Percentiles rank a stretch among this genome's conserved stretches.
These are phyloP conservation scores for Madurella mycetomatis DNA, from an alignment of 2,329 filamentous ascomycete species.

Conservation along the genomic window DNA sequence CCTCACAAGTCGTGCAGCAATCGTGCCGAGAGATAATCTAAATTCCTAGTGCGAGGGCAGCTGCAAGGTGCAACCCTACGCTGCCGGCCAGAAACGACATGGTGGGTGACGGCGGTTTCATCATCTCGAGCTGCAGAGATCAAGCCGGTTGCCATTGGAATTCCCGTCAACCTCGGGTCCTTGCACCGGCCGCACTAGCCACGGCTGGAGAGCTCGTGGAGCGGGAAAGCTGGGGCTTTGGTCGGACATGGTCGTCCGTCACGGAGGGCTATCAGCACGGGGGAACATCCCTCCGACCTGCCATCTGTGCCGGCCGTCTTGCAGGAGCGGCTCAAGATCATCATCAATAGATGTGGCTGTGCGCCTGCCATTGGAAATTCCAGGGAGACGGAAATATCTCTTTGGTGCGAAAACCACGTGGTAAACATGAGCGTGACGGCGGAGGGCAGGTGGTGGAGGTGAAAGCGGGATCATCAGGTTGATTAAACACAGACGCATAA, in stretches of 20 bases:
- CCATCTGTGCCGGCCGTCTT: neutral
- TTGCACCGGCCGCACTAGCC: neutral
- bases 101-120: neutral
- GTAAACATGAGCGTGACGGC: neutral
- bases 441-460: neutral
- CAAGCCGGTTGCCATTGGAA: neutral
- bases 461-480: no score
- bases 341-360: slow-evolving; percentile 16
- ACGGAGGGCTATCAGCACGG: slow-evolving; percentile 17
- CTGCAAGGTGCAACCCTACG: neutral
- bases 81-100: neutral
- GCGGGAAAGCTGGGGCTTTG: neutral
- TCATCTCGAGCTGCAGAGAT: neutral
- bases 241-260: neutral
- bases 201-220: neutral
- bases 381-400: slow-evolving; percentile 11
- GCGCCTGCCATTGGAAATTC: slow-evolving; percentile 1
- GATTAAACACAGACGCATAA: no score
- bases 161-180: neutral
- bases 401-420: slow-evolving; percentile 4
- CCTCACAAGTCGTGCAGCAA: neutral
- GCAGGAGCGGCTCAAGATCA: slow-evolving; percentile 2
- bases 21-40: neutral
- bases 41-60: neutral
- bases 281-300: slow-evolving; percentile 14